A percentile compares a stretch with the other conserved stretches of the same genome.
Evolutionary conservation across 1,284 basidiomycete species (phyloP).

Genomic region (Pascua sp.): DNA sequence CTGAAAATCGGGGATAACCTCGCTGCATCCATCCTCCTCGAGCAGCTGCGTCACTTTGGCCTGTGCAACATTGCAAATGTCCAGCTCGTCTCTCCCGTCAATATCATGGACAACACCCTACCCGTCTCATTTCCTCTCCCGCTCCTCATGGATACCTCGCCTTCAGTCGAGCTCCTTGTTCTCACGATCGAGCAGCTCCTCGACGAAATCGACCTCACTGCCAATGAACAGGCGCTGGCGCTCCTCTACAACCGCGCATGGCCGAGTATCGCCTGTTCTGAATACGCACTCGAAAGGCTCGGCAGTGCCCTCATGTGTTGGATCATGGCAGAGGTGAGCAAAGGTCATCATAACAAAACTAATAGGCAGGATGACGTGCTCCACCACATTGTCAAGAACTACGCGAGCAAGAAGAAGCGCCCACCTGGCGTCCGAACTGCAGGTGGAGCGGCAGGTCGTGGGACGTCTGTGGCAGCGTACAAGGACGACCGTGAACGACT

Average conservation of each 20-base stretch:
- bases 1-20: slow-evolving; percentile 58
- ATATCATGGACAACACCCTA: background rate
- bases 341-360: no score
- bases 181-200: slow-evolving; percentile 68
- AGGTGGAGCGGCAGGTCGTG: slow-evolving; percentile 55
- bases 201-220: slow-evolving; percentile 63
- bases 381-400: slow-evolving; percentile 34
- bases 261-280: slow-evolving; percentile 67
- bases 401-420: slow-evolving; percentile 30
- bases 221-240: slow-evolving; percentile 68
- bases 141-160: slow-evolving; percentile 64
- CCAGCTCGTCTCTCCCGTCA: slow-evolving; percentile 5
- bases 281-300: slow-evolving; percentile 56
- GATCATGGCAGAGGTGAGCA: slow-evolving; percentile 58
- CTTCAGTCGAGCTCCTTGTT: slow-evolving; percentile 67
- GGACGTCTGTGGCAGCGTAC: slow-evolving; percentile 50
- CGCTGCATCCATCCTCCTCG: slow-evolving; percentile 57
- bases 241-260: slow-evolving; percentile 64
- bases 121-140: slow-evolving; percentile 59
- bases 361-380: slow-evolving; percentile 31
- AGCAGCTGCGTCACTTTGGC: slow-evolving; percentile 61
- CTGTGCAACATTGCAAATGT: slow-evolving; percentile 53
- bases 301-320: slow-evolving; percentile 53
- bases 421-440: slow-evolving; percentile 64
- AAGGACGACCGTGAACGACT: slow-evolving; percentile 62